phyloP scores from a whole-genome alignment of 164 flowering plant species.

The Amborella trichopoda region DNA sequence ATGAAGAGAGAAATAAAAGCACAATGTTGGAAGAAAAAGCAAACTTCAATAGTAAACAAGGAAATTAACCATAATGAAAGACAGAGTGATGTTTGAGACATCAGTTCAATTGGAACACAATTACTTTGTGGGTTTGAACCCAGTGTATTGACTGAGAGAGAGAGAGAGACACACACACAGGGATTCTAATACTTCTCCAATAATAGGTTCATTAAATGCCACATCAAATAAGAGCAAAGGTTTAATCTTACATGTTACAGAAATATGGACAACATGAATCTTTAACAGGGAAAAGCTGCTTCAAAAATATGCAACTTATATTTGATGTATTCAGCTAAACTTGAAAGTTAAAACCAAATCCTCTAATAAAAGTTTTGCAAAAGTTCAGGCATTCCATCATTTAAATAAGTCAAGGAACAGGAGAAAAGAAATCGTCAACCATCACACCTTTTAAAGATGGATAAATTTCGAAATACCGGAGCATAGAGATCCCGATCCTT shows the following conservation, averaged over 20 bases:
- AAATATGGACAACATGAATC: not conserved
- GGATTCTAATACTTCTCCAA: no score
- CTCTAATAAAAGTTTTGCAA: not conserved
- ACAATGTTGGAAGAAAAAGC: not conserved
- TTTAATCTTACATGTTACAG: no score
- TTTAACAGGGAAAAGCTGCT: not conserved
- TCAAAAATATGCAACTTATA: not conserved
- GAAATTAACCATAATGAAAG: no score
- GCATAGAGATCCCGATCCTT: constrained; percentile 58
- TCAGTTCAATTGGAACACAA: no score
- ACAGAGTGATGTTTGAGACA: no score
- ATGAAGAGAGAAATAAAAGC: not conserved
- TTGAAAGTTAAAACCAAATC: not conserved
- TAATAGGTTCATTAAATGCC: no score
- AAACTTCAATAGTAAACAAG: not conserved
- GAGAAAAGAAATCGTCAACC: no score
- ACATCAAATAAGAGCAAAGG: no score
- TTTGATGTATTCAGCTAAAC: not conserved
- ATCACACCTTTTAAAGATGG: constrained; percentile 65
- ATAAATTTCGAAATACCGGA: constrained; percentile 56
- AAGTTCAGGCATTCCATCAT: not conserved
- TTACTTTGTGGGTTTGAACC: no score
- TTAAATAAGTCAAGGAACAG: not conserved
- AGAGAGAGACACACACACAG: no score
- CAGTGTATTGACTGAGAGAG: no score